phyloP scores from a whole-genome alignment of 2,329 filamentous ascomycete species.

The Pseudodiploospora longispora region DNA sequence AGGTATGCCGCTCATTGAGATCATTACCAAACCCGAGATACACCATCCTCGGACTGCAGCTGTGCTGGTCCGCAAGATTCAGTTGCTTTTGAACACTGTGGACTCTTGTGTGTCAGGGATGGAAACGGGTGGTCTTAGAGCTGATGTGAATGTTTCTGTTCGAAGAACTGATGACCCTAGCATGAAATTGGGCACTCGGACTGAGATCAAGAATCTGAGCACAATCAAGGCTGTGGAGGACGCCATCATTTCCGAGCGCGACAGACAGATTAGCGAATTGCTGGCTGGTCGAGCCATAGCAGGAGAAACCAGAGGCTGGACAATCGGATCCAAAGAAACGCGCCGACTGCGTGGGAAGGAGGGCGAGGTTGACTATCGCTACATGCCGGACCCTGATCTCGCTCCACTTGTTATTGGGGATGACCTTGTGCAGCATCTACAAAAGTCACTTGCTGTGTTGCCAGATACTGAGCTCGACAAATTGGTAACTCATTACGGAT shows the following conservation, averaged over 20 bases:
- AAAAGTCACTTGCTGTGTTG: conserved; percentile 54
- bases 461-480: conserved; percentile 63
- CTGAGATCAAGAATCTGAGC: conserved; percentile 95
- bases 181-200: conserved; percentile 64
- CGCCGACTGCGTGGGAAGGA: conserved; percentile 81
- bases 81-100: conserved; percentile 68
- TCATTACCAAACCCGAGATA: conserved; percentile 86
- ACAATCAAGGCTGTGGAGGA: conserved; percentile 94
- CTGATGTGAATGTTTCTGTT: conserved; percentile 93
- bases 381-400: conserved; percentile 96
- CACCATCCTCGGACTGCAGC: conserved; percentile 82
- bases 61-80: conserved; percentile 81
- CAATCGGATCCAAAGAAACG: conserved; percentile 75
- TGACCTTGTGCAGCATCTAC: conserved; percentile 60
- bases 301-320: conserved; percentile 91
- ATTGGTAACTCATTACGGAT: conserved; percentile 53
- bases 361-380: conserved; percentile 93
- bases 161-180: conserved; percentile 42
- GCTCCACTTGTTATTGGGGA: conserved; percentile 66
- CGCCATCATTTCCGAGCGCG: conserved; percentile 82
- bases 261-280: conserved; percentile 76
- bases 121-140: conserved; percentile 84
- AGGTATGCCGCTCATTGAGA: conserved; percentile 84
- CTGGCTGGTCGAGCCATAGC: conserved; percentile 66
- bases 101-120: conserved; percentile 86